Evolutionary conservation across 768 basidiomycete genomes (phyloP), one percentile per base, ranked within the genome.

Genomic region (Pulveroboletus sp.): DNA sequence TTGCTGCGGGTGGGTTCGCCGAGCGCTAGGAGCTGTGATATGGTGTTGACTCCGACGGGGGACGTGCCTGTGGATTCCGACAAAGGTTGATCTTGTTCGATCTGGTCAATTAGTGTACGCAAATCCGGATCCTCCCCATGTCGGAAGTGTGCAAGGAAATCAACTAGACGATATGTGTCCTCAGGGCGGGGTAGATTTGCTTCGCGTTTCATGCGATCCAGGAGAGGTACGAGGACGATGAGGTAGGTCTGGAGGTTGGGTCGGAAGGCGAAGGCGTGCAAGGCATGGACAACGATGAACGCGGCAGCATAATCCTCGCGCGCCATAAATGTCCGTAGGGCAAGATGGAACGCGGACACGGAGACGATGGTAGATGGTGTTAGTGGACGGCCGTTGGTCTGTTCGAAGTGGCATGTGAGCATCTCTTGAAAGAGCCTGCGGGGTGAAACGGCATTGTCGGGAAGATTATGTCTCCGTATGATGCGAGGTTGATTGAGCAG

Each of bases 241-340:
- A 65, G 65, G 52, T 78, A 80, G 2, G 71, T 72, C 36, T 62
- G 64, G 7, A 68, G 54, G 27, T 68, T 70, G 12, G 73, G 57
- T 1, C 56, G 54, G 12, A 75, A 58, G 2, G 62, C 59, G 29
- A 71, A 61, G 0, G 50, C 42, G 14, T 40, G 32, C 47, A 73
- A 67, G 9, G 69, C 53, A 20, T 62, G 64, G 9, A 82, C 49
- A 16, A 64, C 63, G 39, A 76, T 57, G 52, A 71, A 71, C 1
- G 76, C 78, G 1, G 69, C 80, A 11, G 75, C 61, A 49, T 78
- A 81, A 62, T 82, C 81, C 3, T 65, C 63, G 10, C 63, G 56
- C 0, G 59, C 60, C 46, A 82, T 60, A 54, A 79, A 77, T 0
- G 71, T 64, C n/a, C 72, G 71, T 5, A 82, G 64, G 1, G 72